These are phyloP conservation scores for Pseudozyma sp. DNA, from an alignment of 1,284 basidiomycete genomes.

Conservation along the genomic window DNA sequence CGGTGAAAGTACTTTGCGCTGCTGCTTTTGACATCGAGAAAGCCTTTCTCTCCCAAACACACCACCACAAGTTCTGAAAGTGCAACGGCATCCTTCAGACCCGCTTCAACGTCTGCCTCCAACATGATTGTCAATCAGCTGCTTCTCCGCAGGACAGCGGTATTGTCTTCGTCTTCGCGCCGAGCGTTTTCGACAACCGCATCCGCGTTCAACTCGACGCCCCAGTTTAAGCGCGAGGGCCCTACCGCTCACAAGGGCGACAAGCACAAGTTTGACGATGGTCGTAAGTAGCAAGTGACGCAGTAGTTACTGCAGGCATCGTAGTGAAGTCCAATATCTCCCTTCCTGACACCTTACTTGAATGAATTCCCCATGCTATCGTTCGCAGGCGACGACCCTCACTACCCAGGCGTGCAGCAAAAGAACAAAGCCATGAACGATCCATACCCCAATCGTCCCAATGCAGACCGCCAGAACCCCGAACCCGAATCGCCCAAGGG, in stretches of 20 bases:
- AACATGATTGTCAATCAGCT: conserved; percentile 19
- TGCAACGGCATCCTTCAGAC: no score
- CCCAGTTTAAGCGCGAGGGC: conserved; percentile 41
- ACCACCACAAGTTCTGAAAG: no score
- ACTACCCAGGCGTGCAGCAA: conserved; percentile 39
- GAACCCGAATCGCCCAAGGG: conserved; percentile 44
- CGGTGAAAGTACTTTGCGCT: not conserved
- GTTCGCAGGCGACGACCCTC: conserved; percentile 35
- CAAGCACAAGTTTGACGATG: conserved; percentile 42
- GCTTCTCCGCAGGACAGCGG: conserved; percentile 14
- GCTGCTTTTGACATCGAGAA: no score
- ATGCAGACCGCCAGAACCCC: conserved; percentile 9
- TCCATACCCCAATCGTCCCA: conserved; percentile 36
- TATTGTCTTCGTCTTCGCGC: conserved; percentile 10
- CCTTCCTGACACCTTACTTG: no score
- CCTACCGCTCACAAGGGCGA: conserved; percentile 34
- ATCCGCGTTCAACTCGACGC: conserved; percentile 13
- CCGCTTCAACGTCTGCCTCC: no score
- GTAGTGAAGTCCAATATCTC: not conserved
- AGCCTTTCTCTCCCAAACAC: no score
- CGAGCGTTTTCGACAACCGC: conserved; percentile 19
- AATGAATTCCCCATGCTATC: not conserved
- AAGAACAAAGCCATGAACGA: conserved; percentile 34
- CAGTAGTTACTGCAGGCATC: no score
- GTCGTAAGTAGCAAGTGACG: conserved; percentile 21